Percentiles rank a stretch among this genome's conserved stretches.
phyloP scores from a whole-genome alignment of 805 yeast genomes.

The Aciculoconidium aculeatum region DNA sequence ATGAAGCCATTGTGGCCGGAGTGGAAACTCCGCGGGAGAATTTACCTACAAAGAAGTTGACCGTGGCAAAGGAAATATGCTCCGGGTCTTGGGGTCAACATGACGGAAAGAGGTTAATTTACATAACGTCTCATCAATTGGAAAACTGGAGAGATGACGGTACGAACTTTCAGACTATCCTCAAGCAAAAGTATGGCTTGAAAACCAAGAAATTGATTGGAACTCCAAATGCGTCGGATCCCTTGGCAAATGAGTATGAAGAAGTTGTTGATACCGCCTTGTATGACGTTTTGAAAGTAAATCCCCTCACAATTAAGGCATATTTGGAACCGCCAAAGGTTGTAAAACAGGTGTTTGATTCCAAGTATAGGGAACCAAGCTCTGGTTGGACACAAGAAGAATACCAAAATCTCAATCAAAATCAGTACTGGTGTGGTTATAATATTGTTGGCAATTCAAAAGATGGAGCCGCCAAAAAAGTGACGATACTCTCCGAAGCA shows the following conservation, averaged over 20 bases:
- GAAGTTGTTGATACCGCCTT: slow-evolving; percentile 4
- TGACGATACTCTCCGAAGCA: too few relatives aligned
- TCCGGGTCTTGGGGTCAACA: slow-evolving; percentile 35
- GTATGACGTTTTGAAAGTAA: slow-evolving; percentile 10
- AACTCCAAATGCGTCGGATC: background rate
- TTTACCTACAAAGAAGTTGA: slow-evolving; percentile 12
- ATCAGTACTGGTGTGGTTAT: slow-evolving; percentile 31
- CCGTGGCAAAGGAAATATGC: slow-evolving; percentile 26
- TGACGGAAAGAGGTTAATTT: slow-evolving; percentile 21
- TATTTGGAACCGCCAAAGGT: slow-evolving; percentile 22
- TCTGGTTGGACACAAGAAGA: slow-evolving; percentile 19
- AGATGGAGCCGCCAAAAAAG: too few relatives aligned
- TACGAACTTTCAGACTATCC: slow-evolving; percentile 9
- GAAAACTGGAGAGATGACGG: slow-evolving; percentile 20
- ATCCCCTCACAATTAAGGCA: slow-evolving; percentile 19
- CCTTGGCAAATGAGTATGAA: slow-evolving; percentile 1
- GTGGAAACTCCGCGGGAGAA: slow-evolving; percentile 24
- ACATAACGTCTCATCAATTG: slow-evolving; percentile 31
- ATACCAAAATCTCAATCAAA: slow-evolving; percentile 4
- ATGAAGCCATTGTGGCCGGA: slow-evolving; percentile 25
- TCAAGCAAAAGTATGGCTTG: slow-evolving; percentile 13
- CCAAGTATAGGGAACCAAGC: slow-evolving; percentile 20
- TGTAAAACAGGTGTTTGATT: slow-evolving; percentile 9
- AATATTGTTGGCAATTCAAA: slow-evolving; percentile 23
- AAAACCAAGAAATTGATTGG: slow-evolving; percentile 5